Evolutionary conservation across 1,284 basidiomycete genomes (phyloP).

Genomic region (Austroboletus sp.): DNA sequence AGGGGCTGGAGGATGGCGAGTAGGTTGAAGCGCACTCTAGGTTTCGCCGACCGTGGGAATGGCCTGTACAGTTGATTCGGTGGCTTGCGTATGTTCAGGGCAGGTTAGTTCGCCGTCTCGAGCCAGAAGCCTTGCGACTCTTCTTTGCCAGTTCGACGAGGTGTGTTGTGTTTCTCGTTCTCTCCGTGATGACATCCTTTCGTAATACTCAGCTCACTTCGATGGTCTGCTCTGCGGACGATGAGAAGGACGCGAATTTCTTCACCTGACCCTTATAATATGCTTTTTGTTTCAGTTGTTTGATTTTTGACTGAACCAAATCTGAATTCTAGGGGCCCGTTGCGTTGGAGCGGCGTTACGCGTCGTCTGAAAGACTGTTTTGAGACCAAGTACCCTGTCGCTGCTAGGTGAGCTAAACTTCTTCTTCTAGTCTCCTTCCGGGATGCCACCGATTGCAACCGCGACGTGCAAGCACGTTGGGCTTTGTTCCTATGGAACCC

Average conservation of each 20-base stretch:
- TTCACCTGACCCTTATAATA: conserved; percentile 33
- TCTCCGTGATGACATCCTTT: conserved; percentile 41
- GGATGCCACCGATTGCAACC: conserved; percentile 51
- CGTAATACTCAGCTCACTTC: conserved; percentile 63
- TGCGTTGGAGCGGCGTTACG: neutral
- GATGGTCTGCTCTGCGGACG: conserved; percentile 37
- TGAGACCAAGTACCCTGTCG: neutral
- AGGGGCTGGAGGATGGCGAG: neutral
- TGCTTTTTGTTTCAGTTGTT: neutral
- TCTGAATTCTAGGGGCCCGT: too few relatives aligned
- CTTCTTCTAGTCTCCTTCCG: conserved; percentile 6
- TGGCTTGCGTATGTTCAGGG: conserved; percentile 38
- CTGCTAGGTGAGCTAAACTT: conserved; percentile 17
- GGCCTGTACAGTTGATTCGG: conserved; percentile 41
- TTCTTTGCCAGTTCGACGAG: conserved; percentile 6
- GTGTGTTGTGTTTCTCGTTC: conserved; percentile 12
- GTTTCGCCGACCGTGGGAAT: conserved; percentile 22
- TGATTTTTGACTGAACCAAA: conserved; percentile 4
- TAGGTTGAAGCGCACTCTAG: neutral
- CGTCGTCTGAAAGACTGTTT: neutral
- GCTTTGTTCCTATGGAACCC: conserved; percentile 59
- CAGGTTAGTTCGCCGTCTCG: conserved; percentile 10
- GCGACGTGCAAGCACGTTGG: conserved; percentile 56
- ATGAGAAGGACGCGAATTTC: conserved; percentile 49
- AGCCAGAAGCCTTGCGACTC: conserved; percentile 1